A percentile compares a stretch with the other conserved stretches of the same genome.
Evolutionary conservation across 2,329 filamentous ascomycete species (phyloP).

Genomic region (Amylocarpus encephaloides): DNA sequence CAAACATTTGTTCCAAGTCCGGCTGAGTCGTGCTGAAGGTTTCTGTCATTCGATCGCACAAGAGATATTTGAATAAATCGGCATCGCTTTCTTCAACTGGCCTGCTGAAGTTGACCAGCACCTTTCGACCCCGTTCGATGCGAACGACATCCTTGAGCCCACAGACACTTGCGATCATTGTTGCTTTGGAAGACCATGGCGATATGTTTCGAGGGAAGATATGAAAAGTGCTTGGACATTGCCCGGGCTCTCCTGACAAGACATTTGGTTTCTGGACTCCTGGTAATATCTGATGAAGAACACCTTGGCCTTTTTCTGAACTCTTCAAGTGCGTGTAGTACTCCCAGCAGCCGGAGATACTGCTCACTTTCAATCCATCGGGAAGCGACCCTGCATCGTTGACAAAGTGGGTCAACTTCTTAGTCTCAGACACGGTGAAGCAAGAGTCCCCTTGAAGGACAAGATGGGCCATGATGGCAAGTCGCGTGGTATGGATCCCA

Average conservation of each 20-base stretch:
- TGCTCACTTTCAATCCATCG: conserved; percentile 14
- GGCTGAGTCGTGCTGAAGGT: conserved; percentile 62
- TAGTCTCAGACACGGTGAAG: conserved; percentile 25
- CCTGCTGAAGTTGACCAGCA: conserved; percentile 60
- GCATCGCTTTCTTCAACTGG: conserved; percentile 38
- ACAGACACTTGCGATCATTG: conserved; percentile 88
- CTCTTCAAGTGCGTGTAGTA: conserved; percentile 27
- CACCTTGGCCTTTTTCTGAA: conserved; percentile 6
- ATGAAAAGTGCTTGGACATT: conserved; percentile 40
- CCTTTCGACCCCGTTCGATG: conserved; percentile 78
- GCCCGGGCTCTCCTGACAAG: conserved; percentile 7
- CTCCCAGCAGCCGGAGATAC: conserved; percentile 25
- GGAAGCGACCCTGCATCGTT: conserved; percentile 11
- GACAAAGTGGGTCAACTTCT: conserved; percentile 23
- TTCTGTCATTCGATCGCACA: conserved; percentile 97
- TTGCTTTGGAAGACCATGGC: conserved; percentile 96
- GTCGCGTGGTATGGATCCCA: too few relatives aligned
- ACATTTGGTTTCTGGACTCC: conserved; percentile 10
- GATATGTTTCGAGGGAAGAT: conserved; percentile 81
- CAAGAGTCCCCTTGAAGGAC: conserved; percentile 25
- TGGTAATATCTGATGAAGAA: conserved; percentile 25
- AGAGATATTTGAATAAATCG: conserved; percentile 58
- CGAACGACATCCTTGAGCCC: conserved; percentile 68
- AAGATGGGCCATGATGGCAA: conserved; percentile 19
- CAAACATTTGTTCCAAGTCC: conserved; percentile 71